A percentile compares a stretch with the other conserved stretches of the same genome.
Conservation (phyloP, 768 basidiomycete species). For the Podaxis sp. region DNA sequence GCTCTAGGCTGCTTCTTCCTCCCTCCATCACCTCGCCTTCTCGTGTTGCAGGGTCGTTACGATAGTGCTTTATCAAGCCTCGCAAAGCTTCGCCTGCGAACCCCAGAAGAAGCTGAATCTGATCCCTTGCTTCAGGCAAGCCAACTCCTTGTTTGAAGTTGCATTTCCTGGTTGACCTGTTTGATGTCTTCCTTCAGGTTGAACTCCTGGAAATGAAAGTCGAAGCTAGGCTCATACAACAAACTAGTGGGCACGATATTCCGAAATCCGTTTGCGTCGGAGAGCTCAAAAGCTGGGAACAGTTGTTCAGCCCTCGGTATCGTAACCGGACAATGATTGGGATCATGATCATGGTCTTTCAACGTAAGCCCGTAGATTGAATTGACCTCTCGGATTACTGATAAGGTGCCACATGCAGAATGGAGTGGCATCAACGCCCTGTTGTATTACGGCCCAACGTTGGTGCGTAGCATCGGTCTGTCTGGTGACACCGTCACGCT, state of each 20-base stretch:
- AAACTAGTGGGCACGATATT: constrained; percentile 17
- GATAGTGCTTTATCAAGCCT: constrained; percentile 61
- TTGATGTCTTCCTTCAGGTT: constrained; percentile 37
- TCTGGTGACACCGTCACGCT: constrained; percentile 57
- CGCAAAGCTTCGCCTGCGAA: constrained; percentile 50
- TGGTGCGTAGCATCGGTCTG: constrained; percentile 64
- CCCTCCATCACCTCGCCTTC: constrained; percentile 60
- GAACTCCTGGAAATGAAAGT: constrained; percentile 79
- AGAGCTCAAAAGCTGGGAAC: constrained; percentile 49
- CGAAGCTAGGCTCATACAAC: constrained; percentile 53
- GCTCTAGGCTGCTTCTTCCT: constrained; percentile 58
- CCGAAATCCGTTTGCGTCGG: constrained; percentile 25
- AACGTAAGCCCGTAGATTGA: constrained; percentile 48
- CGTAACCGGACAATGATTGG: constrained; percentile 66
- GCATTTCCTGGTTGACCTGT: constrained; percentile 1
- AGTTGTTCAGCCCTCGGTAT: constrained; percentile 53
- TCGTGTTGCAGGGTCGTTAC: constrained; percentile 52
- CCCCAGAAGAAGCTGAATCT: constrained; percentile 38
- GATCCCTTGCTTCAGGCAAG: constrained; percentile 54
- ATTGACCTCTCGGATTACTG: neutral
- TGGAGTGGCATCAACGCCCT: constrained; percentile 88
- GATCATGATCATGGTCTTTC: constrained; percentile 77
- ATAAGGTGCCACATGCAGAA: constrained; percentile 40
- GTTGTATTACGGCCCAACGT: constrained; percentile 77
- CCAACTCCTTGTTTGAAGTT: neutral